Base-by-base conservation (phyloP, 106 monocot genomes). In the Agapanthus africanus region DNA sequence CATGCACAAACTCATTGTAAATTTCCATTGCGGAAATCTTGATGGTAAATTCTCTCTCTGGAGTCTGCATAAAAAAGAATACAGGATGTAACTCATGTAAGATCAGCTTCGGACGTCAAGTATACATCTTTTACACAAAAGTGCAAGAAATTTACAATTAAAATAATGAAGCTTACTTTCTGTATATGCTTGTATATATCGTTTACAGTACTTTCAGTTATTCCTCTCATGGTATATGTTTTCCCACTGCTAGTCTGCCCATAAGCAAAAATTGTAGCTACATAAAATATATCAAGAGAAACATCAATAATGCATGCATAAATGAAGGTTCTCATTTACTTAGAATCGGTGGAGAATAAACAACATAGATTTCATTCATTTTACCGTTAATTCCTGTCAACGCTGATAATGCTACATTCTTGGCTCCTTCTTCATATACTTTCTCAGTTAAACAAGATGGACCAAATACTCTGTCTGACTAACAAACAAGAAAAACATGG, bases 191-290 rank as follows among this genome's bases (percentile, higher is more conserved):
- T 85, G 71, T 99, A 99, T 38, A 99, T 99, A 70, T 99, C 99
- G 59, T 71, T 75, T 30, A 99, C 83, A 74, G 93, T 93, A 74
- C 74, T 87, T 40, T 99, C 99, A 21, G 87, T 93, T 26, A 99
- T 76, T 13, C 90, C 87, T 79, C 83, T 82, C 93, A 99, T 93
- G 6, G 99, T 97, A 59, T 73, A 90, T 60, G 94, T 94, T 77
- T 94, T 91, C 34, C 94, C 90, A 64, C 94, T 94, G 84, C 99
- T 92, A 31, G 99, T 99, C 70, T 99, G 99, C 15, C 99, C 99
- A 66, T 99, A 93, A 38, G 99, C 99, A 80, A 99, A 99, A 47
- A 99, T 99, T 19, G 99, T 99, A 68, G 93, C 99, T 99, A 57
- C 73, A 75, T 42, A 71, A 26, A 75, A 4, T 44, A 66, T 21